Percentiles rank a stretch among this genome's conserved stretches.
Evolutionary conservation across 192 early-diverging fungal species (phyloP).

Genomic region (Allomyces arbusculus): DNA sequence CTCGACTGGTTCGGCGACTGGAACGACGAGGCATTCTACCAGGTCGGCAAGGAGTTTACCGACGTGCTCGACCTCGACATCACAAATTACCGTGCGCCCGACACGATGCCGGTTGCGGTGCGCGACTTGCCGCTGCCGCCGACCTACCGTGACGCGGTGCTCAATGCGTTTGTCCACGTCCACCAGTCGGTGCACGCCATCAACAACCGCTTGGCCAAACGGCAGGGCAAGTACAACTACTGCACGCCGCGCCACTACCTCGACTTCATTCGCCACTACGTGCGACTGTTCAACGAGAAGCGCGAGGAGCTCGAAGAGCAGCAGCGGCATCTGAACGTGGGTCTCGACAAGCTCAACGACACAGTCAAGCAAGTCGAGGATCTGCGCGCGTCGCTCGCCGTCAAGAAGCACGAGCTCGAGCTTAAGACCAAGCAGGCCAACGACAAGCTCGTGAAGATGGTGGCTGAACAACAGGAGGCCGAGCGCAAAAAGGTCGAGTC

Average conservation of each 20-base stretch:
- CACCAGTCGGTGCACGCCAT: constrained; percentile 76
- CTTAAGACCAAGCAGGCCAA: constrained; percentile 75
- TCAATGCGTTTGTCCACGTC: constrained; percentile 80
- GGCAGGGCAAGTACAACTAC: constrained; percentile 62
- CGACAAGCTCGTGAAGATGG: constrained; percentile 88
- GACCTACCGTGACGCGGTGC: constrained; percentile 60
- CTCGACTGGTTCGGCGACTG: constrained; percentile 99
- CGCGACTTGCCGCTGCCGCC: constrained; percentile 45
- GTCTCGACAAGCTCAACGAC: constrained; percentile 83
- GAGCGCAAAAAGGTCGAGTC: constrained; percentile 73
- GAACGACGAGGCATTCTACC: constrained; percentile 93
- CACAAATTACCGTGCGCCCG: constrained; percentile 40
- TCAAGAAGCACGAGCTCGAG: constrained; percentile 68
- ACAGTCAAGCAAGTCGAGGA: constrained; percentile 93
- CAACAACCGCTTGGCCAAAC: constrained; percentile 61
- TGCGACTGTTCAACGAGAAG: constrained; percentile 72
- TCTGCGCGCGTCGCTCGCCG: constrained; percentile 62
- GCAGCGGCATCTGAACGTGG: constrained; percentile 94
- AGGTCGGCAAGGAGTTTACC: constrained; percentile 95
- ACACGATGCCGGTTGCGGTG: constrained; percentile 55
- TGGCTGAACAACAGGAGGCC: constrained; percentile 82
- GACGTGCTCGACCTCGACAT: constrained; percentile 68
- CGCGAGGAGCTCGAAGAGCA: constrained; percentile 91
- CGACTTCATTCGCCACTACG: constrained; percentile 90
- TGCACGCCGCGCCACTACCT: constrained; percentile 96